A percentile compares a stretch with the other conserved stretches of the same genome.
Evolutionary conservation across 768 basidiomycete species (phyloP).

Genomic region (Rhizopogon salebrosus): DNA sequence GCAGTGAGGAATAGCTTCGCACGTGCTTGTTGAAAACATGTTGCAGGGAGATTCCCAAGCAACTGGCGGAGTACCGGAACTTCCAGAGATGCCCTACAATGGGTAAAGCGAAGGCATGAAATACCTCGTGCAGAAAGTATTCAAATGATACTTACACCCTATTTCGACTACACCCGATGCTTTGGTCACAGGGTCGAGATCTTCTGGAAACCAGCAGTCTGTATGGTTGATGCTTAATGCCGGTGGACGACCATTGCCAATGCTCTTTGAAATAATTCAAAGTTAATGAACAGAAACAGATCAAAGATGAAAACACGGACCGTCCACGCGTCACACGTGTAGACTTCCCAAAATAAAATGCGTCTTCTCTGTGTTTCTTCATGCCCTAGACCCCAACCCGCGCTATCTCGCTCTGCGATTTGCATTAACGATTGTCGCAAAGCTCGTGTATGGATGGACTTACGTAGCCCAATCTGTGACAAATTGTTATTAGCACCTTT

Average conservation of each 20-base stretch:
- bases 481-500: conserved; percentile 5
- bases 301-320: conserved; percentile 23
- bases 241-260: conserved; percentile 48
- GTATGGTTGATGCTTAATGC: conserved; percentile 40
- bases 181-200: conserved; percentile 28
- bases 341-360: conserved; percentile 49
- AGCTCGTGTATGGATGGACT: conserved; percentile 13
- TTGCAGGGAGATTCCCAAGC: conserved; percentile 38
- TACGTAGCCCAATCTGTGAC: conserved; percentile 47
- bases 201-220: conserved; percentile 49
- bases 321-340: conserved; percentile 45
- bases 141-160: conserved; percentile 33
- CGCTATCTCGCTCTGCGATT: conserved; percentile 44
- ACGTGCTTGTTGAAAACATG: conserved; percentile 35
- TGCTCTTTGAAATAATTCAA: conserved; percentile 26
- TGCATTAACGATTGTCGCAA: neutral
- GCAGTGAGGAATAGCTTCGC: conserved; percentile 38
- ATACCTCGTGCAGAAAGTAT: conserved; percentile 6
- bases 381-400: conserved; percentile 38
- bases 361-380: conserved; percentile 44
- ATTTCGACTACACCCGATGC: conserved; percentile 31
- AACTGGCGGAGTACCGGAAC: conserved; percentile 38
- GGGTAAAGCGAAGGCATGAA: conserved; percentile 5
- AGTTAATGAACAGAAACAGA: neutral
- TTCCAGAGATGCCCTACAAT: conserved; percentile 40